These are phyloP conservation scores for Senna tora DNA, from an alignment of 306 rosid species.

Conservation along the genomic window DNA sequence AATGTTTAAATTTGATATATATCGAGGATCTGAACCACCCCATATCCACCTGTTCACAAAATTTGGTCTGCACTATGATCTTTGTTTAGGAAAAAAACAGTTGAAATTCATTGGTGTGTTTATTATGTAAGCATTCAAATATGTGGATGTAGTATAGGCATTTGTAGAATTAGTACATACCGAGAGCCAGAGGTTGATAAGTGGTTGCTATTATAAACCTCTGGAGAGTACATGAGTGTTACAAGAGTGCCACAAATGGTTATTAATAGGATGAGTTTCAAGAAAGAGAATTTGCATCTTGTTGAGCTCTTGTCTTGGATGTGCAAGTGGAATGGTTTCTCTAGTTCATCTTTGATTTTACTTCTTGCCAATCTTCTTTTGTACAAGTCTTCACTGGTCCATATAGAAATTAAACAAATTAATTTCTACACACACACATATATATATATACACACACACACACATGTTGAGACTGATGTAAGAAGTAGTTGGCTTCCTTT, in stretches of 20 bases:
- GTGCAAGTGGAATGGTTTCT: constrained; percentile 64
- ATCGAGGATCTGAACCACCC: constrained; percentile 75
- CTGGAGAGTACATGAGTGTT: constrained; percentile 72
- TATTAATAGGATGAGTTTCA: constrained; percentile 60
- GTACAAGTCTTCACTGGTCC: constrained; percentile 65
- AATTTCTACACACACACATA: neutral
- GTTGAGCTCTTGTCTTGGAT: constrained; percentile 69
- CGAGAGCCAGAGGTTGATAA: constrained; percentile 56
- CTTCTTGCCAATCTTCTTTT: constrained; percentile 59
- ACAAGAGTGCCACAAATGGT: constrained; percentile 60
- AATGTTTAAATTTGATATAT: constrained; percentile 49
- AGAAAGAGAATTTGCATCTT: constrained; percentile 75
- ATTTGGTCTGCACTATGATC: constrained; percentile 30
- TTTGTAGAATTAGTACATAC: constrained; percentile 39
- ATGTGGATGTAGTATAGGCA: neutral
- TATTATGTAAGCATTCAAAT: neutral
- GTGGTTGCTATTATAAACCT: constrained; percentile 55
- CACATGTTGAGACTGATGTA: constrained; percentile 6
- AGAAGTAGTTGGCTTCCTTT: constrained; percentile 35
- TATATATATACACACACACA: no score
- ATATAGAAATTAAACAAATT: constrained; percentile 32
- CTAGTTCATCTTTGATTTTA: constrained; percentile 52
- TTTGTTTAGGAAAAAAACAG: neutral
- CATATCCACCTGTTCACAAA: constrained; percentile 81
- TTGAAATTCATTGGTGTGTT: neutral